Percentiles rank a stretch among this genome's conserved stretches.
Evolutionary conservation across 1,284 basidiomycete species (phyloP).

Genomic region (Ganoderma leucocontextum): DNA sequence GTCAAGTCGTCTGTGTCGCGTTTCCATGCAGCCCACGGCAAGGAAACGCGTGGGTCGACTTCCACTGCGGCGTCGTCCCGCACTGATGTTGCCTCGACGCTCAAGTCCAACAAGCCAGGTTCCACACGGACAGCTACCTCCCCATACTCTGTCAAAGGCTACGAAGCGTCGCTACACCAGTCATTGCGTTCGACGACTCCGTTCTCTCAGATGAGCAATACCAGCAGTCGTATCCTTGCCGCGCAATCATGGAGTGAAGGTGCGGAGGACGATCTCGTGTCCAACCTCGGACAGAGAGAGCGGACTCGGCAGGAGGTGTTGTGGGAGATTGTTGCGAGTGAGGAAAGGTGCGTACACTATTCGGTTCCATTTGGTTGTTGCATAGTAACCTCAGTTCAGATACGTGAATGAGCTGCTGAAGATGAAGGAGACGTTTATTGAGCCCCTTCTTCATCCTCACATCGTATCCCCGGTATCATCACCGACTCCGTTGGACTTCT

Average conservation of each 20-base stretch:
- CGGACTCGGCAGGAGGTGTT: conserved; percentile 96
- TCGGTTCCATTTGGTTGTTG: conserved; percentile 16
- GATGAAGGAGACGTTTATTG: conserved; percentile 94
- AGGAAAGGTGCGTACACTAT: conserved; percentile 79
- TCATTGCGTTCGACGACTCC: conserved; percentile 82
- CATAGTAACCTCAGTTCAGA: conserved; percentile 54
- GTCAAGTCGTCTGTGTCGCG: conserved; percentile 75
- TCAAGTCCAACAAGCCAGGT: conserved; percentile 51
- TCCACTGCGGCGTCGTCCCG: conserved; percentile 58
- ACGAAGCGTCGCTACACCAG: conserved; percentile 56
- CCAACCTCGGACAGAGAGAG: conserved; percentile 92
- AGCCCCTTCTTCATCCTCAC: conserved; percentile 87
- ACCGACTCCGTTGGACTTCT: conserved; percentile 62
- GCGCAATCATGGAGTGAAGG: conserved; percentile 95
- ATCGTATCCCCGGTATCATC: conserved; percentile 60
- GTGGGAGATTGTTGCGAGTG: conserved; percentile 97
- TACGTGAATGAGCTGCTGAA: conserved; percentile 91
- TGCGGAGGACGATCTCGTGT: conserved; percentile 94
- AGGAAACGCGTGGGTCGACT: conserved; percentile 73
- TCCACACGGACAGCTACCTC: conserved; percentile 68
- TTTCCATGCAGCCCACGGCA: conserved; percentile 75
- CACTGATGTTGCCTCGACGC: conserved; percentile 51
- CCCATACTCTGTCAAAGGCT: conserved; percentile 63
- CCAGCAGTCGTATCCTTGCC: conserved; percentile 75
- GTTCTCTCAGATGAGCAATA: conserved; percentile 76